Percentiles rank a stretch among this genome's conserved stretches.
Conservation (phyloP, 768 basidiomycete genomes). For the Tylopilus sp. region DNA sequence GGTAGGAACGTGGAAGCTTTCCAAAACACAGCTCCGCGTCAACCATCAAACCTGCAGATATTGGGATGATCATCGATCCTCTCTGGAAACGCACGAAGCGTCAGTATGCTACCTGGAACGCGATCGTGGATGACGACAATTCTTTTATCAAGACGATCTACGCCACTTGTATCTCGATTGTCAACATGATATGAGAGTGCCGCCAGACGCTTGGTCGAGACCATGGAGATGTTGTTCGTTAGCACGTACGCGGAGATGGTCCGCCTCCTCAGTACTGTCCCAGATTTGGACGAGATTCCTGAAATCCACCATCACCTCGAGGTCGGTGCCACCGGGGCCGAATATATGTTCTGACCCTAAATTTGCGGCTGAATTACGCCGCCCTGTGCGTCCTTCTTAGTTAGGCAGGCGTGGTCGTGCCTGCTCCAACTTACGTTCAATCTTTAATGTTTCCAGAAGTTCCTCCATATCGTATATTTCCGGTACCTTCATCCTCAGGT, state of each 20-base stretch:
- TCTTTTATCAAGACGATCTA: background rate
- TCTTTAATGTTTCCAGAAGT: conserved; percentile 5
- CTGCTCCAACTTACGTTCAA: conserved; percentile 11
- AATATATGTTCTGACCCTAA: background rate
- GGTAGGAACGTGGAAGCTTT: conserved; percentile 13
- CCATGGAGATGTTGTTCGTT: background rate
- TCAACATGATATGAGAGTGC: no score
- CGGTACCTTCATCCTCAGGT: no score
- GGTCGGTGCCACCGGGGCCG: background rate
- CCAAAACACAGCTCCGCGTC: conserved; percentile 3
- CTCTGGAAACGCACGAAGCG: no score
- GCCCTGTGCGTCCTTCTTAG: no score
- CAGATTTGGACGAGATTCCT: no score
- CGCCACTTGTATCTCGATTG: background rate
- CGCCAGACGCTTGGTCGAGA: no score
- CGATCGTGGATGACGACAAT: background rate
- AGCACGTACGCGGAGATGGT: background rate
- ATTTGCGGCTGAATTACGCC: background rate
- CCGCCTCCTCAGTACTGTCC: no score
- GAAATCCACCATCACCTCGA: conserved; percentile 5
- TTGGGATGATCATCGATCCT: no score
- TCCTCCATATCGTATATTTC: conserved; percentile 4
- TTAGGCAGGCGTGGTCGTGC: conserved; percentile 11
- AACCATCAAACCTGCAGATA: background rate
- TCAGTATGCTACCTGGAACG: background rate